Conservation (phyloP, 768 basidiomycete genomes). For the Boletus pseudopeckii region DNA sequence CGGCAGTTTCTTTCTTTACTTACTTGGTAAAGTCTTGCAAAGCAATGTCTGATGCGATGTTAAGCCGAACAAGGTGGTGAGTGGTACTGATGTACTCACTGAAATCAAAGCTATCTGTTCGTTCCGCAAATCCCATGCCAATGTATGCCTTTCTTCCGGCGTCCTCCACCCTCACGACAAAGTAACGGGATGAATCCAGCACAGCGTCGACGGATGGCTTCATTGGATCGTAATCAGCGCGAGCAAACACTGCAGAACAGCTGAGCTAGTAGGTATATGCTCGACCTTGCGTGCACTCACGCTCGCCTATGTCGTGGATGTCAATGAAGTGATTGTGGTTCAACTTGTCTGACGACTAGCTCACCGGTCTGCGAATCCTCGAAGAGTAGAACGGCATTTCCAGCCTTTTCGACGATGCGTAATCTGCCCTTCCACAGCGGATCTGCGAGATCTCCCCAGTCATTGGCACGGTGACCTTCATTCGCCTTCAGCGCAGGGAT, state of each 20-base stretch:
- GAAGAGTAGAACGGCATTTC: constrained; percentile 65
- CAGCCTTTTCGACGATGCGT: constrained; percentile 75
- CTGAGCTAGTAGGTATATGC: constrained; percentile 5
- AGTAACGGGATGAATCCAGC: constrained; percentile 92
- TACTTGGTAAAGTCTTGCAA: constrained; percentile 85
- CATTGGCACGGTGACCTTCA: constrained; percentile 87
- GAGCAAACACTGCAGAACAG: constrained; percentile 72
- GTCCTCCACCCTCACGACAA: constrained; percentile 89
- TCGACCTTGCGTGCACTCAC: constrained; percentile 40
- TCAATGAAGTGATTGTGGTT: constrained; percentile 3
- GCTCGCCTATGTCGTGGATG: constrained; percentile 48
- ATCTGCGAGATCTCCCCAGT: constrained; percentile 83
- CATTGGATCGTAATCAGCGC: constrained; percentile 72
- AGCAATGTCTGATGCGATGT: constrained; percentile 59
- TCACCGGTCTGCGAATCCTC: constrained; percentile 80
- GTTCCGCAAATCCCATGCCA: constrained; percentile 88
- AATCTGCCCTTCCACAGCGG: constrained; percentile 93
- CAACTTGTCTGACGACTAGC: constrained; percentile 18
- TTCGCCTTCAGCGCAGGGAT: constrained; percentile 84
- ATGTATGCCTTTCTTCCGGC: constrained; percentile 86
- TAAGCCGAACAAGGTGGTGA: constrained; percentile 5
- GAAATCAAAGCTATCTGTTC: constrained; percentile 89
- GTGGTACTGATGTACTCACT: constrained; percentile 48
- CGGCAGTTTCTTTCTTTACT: constrained; percentile 4
- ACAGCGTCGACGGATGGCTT: constrained; percentile 92